phyloP scores from a whole-genome alignment of 148 eudicot species.

The Heliosperma pusillum region DNA sequence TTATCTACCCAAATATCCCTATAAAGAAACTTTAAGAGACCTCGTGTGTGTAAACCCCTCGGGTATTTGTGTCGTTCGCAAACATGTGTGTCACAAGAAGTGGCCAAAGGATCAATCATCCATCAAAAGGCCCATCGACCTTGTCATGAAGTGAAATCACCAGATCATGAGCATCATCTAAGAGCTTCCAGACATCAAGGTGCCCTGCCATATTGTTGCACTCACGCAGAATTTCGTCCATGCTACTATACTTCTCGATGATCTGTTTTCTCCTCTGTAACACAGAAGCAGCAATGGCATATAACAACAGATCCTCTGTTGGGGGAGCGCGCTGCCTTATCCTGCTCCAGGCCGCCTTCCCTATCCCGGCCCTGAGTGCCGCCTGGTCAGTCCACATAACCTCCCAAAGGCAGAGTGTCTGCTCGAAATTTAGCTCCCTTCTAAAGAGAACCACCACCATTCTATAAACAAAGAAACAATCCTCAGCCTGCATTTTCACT shows the following conservation, averaged over 20 bases:
- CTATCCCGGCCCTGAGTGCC: constrained; percentile 79
- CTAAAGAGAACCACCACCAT: constrained; percentile 98
- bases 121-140: constrained; percentile 38
- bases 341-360: constrained; percentile 85
- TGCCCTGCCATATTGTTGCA: constrained; percentile 96
- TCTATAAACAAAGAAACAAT: constrained; percentile 93
- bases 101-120: neutral
- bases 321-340: constrained; percentile 94
- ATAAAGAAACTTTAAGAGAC: neutral
- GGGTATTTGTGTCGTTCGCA: neutral
- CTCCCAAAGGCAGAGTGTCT: constrained; percentile 93
- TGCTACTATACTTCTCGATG: constrained; percentile 87
- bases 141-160: constrained; percentile 89
- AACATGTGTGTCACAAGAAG: neutral
- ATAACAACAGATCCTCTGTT: constrained; percentile 82
- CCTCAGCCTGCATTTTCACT: constrained; percentile 91
- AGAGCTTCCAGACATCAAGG: constrained; percentile 93
- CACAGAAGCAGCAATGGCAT: constrained; percentile 93
- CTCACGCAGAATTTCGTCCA: constrained; percentile 92
- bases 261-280: constrained; percentile 89
- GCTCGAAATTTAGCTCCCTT: constrained; percentile 81
- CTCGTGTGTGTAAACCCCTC: neutral
- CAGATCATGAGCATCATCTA: constrained; percentile 85
- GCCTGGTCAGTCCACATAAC: constrained; percentile 99
- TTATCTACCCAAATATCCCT: neutral